Conservation (phyloP, 2,329 filamentous ascomycete species). For the Monosporascus sp. region DNA sequence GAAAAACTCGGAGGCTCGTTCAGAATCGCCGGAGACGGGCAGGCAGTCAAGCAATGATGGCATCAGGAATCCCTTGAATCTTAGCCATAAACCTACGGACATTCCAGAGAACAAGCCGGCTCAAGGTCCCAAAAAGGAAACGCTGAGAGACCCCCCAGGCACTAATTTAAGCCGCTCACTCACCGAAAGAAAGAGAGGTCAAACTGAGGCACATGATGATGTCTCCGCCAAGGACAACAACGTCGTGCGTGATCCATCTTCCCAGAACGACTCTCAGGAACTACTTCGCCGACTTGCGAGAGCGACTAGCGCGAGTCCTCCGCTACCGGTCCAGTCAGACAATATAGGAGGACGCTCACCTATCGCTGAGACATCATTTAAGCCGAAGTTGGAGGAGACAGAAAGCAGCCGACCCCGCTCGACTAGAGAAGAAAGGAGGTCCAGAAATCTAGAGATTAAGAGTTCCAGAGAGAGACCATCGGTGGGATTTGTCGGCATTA, state of each 20-base stretch:
- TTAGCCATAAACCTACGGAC: constrained; percentile 1
- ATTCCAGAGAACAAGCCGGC: neutral
- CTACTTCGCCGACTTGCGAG: constrained; percentile 44
- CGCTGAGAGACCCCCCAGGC: neutral
- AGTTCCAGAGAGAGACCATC: constrained; percentile 28
- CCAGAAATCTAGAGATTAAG: constrained; percentile 19
- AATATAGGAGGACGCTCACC: constrained; percentile 7
- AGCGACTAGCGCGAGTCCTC: constrained; percentile 40
- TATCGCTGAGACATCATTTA: constrained; percentile 4
- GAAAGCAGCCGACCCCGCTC: constrained; percentile 13
- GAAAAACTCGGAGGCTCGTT: constrained; percentile 37
- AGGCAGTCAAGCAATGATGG: constrained; percentile 25
- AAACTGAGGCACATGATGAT: constrained; percentile 11
- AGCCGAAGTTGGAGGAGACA: constrained; percentile 7
- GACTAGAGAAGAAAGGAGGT: constrained; percentile 14
- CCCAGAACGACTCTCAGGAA: constrained; percentile 39
- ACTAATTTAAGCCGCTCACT: neutral
- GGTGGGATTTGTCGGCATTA: constrained; percentile 43
- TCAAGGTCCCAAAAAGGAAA: neutral
- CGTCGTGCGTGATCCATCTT: constrained; percentile 10
- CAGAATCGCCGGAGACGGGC: constrained; percentile 35
- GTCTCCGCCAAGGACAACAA: constrained; percentile 5
- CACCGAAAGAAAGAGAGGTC: constrained; percentile 1
- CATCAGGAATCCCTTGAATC: constrained; percentile 5
- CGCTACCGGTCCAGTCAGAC: constrained; percentile 13